Conservation (phyloP, 331 rosid genomes). For the Rhamnella rubrinervis region DNA sequence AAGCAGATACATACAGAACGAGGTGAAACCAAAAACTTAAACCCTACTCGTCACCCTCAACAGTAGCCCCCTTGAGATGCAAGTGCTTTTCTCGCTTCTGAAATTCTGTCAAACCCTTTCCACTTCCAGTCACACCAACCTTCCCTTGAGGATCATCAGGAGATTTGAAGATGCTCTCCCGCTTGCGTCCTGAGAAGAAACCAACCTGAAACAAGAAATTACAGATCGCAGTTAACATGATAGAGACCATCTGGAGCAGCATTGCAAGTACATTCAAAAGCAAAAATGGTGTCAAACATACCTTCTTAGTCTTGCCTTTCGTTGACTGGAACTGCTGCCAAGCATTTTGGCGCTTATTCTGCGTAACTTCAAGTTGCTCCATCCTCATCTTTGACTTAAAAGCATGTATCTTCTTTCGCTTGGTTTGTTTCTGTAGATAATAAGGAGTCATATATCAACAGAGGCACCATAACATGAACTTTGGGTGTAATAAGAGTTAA, state of each 20-base stretch:
- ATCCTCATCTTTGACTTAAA: constrained; percentile 96
- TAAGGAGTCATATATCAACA: constrained; percentile 20
- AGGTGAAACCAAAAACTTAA: not conserved
- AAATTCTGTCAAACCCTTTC: constrained; percentile 95
- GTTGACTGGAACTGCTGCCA: constrained; percentile 98
- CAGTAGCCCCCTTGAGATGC: constrained; percentile 87
- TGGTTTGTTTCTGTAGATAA: constrained; percentile 67
- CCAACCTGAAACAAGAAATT: constrained; percentile 53
- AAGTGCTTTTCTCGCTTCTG: constrained; percentile 94
- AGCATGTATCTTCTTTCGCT: constrained; percentile 93
- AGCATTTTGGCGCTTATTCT: constrained; percentile 96
- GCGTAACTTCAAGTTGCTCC: constrained; percentile 95
- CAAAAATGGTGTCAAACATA: constrained; percentile 21
- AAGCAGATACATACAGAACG: not conserved
- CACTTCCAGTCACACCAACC: constrained; percentile 99
- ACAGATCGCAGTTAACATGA: not conserved
- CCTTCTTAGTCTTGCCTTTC: constrained; percentile 97
- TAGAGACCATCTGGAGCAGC: not conserved
- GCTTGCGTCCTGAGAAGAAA: constrained; percentile 85
- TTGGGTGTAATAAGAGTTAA: not conserved
- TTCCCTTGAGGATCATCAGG: constrained; percentile 92
- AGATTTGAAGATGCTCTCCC: constrained; percentile 96
- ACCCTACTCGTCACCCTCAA: constrained; percentile 70
- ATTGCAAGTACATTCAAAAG: constrained; percentile 1
- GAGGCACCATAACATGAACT: not conserved